Base-by-base conservation (phyloP, 176 grass and related monocot genomes). In the Saccharum spontaneum region DNA sequence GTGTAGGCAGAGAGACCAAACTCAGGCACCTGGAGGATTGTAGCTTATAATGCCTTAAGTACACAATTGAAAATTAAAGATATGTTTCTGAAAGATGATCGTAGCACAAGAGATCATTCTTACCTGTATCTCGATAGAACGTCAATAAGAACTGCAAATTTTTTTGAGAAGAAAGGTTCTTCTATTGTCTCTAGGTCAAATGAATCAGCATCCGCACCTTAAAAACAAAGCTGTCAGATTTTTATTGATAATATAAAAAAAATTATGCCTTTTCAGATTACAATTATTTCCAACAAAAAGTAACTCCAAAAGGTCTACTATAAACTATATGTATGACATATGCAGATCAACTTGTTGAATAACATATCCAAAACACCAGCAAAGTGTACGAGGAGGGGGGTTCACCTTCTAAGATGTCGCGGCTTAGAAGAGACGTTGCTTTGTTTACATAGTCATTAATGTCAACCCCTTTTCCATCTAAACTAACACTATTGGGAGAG, bases 101-200 rank as follows among this genome's bases (percentile, higher is more conserved):
- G 45, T 59, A 66, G 44, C 26, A 79, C 24, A 65, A 37, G 16
- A 20, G 17, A 80, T 18, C 80, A 65, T 2, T 16, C 38, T 80
- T 67, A 93, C 95, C 92, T 92, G 85, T 93, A 92, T 86, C 82
- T 89, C 44, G 85, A 86, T 57, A 98, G 87, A 75, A 95, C 69
- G 3, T 90, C 69, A 81, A 98, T 90, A 79, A 98, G 95, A 84
- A 66, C 77, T 41, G 46, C 55, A 73, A 98, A 71, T 65, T 98
- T 98, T 78, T 95, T 85, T 67, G 95, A 98, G 93, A 93, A 92
- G 81, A 98, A 98, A 77, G 95, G 95, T 67, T 95, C 95, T 89
- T 98, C 83, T 48, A 95, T 49, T 4, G 70, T 91, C 83, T 91
- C 87, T 39, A 86, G 81, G 79, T 65, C 30, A 86, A 91, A 69